Evolutionary conservation across 2,329 filamentous ascomycete species (phyloP).

Genomic region (Rhynchosporium graminicola): DNA sequence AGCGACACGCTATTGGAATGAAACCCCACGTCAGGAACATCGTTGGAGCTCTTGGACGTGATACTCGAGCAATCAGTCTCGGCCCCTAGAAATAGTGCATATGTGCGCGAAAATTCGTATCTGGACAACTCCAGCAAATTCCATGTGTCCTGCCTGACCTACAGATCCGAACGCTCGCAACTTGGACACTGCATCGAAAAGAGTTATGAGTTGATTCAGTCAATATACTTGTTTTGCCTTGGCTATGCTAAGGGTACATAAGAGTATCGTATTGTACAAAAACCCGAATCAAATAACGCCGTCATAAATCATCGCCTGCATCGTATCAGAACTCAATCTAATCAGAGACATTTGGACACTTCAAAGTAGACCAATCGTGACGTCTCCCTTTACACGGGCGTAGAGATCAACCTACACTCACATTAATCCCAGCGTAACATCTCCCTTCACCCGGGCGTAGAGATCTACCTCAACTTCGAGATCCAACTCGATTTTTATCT

Average conservation of each 20-base stretch:
- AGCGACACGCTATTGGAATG: no score
- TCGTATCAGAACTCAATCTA: constrained; percentile 18
- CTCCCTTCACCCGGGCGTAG: constrained; percentile 43
- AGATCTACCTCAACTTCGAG: constrained; percentile 45
- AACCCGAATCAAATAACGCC: constrained; percentile 10
- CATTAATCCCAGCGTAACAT: constrained; percentile 43
- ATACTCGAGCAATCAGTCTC: no score
- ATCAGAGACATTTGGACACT: constrained; percentile 10
- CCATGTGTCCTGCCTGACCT: no score
- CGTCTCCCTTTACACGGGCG: constrained; percentile 40
- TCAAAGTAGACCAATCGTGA: constrained; percentile 45
- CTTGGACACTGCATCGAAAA: no score
- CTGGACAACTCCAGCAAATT: no score
- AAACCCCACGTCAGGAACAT: no score
- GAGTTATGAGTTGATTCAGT: no score
- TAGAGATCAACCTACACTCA: constrained; percentile 40
- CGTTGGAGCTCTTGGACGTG: no score
- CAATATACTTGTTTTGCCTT: no score
- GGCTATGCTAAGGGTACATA: background rate
- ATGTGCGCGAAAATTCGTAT: no score
- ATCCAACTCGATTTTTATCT: constrained; percentile 47
- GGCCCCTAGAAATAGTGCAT: no score
- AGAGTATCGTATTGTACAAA: constrained; percentile 14
- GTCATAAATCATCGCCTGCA: constrained; percentile 7
- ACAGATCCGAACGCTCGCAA: no score